These are phyloP conservation scores for Russula lepida DNA, from an alignment of 768 basidiomycete species.

Conservation along the genomic window DNA sequence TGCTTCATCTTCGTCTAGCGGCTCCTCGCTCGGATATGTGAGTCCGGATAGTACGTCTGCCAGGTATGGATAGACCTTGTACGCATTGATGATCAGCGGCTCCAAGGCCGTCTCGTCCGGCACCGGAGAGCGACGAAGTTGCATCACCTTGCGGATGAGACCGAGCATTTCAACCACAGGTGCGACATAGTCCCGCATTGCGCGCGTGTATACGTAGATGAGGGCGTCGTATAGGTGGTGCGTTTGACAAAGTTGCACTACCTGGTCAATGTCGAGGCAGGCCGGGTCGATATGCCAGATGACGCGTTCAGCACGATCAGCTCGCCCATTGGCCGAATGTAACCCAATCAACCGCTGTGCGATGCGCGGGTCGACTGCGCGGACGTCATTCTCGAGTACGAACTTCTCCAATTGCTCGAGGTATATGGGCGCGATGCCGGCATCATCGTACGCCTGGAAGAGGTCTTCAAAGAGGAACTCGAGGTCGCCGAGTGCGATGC, in stretches of 20 bases:
- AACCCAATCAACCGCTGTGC: conserved; percentile 75
- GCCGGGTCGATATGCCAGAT: conserved; percentile 95
- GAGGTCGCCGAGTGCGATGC: conserved; percentile 68
- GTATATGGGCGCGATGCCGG: conserved; percentile 79
- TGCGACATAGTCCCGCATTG: conserved; percentile 79
- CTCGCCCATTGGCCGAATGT: conserved; percentile 62
- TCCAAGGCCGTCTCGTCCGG: conserved; percentile 41
- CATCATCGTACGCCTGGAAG: conserved; percentile 80
- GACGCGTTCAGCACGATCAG: conserved; percentile 74
- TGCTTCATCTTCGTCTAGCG: conserved; percentile 56
- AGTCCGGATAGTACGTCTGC: conserved; percentile 73
- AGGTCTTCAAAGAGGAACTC: conserved; percentile 91
- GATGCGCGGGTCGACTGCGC: conserved; percentile 74
- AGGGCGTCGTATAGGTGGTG: conserved; percentile 87
- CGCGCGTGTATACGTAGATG: conserved; percentile 87
- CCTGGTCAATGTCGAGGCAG: conserved; percentile 89
- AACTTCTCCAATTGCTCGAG: conserved; percentile 74
- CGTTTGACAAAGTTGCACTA: conserved; percentile 74
- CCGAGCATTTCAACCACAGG: conserved; percentile 80
- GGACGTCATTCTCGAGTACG: conserved; percentile 66
- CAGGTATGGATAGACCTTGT: conserved; percentile 89
- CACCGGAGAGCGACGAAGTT: conserved; percentile 33
- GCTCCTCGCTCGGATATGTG: conserved; percentile 78
- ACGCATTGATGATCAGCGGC: conserved; percentile 59
- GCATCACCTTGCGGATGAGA: conserved; percentile 63